Evolutionary conservation across 371 early-diverging fungal genomes (phyloP), one percentile per base, ranked within the genome.

Genomic region (Mortierella sp.): DNA sequence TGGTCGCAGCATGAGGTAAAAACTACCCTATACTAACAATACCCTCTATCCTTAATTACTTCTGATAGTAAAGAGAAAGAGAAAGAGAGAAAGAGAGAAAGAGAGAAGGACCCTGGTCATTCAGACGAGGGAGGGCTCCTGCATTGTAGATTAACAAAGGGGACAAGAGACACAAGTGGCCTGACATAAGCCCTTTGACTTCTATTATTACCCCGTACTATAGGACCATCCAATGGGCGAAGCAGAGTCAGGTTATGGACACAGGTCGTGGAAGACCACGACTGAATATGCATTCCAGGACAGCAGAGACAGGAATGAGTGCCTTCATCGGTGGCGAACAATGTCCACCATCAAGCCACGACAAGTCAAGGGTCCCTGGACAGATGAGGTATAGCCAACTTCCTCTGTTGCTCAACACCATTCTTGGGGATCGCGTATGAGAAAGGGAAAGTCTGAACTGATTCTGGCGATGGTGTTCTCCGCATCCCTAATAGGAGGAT

Each of bases 331-430:
- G 1, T 81, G 82, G 82, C 52, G 79, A 30, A 45, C 57, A 11
- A 46, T 81, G 12, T 70, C 79, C 2, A 63, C 66, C n/a, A 55
- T 55, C 12, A 51, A 46, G 7, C 73, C 75, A 7, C 64, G 68
- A 21, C 79, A 79, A 25, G 72, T 82, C 44, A 82, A 82, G 57
- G 82, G 82, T 2, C 82, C 77, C 6, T 82, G 82, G 82, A 82
- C 80, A 0, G 58, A 65, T 21, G 72, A 72, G 57, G 72, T 66
- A 56, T 29, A 30, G 19, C 1, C 4, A 18, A 23, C 28, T 56
- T 26, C 28, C 19, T n/a, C 21, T 50, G 5, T 50, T 46, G 46
- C 21, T 50, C 50, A 5, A 50, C 14, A 21, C 21, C 46, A 46
- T 46, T 9, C 16, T 46, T 46, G 46, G 16, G 16, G 16, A 11